Conservation (phyloP, 108 stramenopile genomes). For the Parmales sp. region DNA sequence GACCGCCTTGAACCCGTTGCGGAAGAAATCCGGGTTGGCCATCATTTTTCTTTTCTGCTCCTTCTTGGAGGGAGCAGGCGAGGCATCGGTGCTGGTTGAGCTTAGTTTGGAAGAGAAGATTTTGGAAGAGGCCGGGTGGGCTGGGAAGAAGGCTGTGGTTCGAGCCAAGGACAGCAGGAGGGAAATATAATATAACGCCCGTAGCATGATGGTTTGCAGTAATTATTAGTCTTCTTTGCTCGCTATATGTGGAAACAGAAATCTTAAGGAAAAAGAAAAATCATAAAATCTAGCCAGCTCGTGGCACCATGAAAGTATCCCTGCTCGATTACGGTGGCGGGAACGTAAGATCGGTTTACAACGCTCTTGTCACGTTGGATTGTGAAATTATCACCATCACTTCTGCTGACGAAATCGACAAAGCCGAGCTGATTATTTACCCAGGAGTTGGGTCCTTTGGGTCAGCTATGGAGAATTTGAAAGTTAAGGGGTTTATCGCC, state of each 20-base stretch:
- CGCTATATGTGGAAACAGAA: no score
- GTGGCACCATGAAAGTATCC: conserved; percentile 48
- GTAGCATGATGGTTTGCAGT: no score
- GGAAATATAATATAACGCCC: no score
- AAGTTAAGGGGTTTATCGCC: conserved; percentile 59
- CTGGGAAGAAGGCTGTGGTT: no score
- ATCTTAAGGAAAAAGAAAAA: no score
- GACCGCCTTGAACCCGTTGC: conserved; percentile 76
- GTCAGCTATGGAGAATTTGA: conserved; percentile 34
- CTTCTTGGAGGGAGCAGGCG: no score
- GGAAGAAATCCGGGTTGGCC: conserved; percentile 40
- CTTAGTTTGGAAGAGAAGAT: no score
- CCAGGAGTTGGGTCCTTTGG: conserved; percentile 85
- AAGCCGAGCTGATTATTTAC: conserved; percentile 82
- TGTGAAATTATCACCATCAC: conserved; percentile 66
- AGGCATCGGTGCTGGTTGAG: no score
- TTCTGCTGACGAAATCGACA: conserved; percentile 61
- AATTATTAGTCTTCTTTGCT: no score
- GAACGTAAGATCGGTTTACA: conserved; percentile 85
- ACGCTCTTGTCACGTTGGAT: conserved; percentile 75
- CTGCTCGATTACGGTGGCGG: conserved; percentile 97
- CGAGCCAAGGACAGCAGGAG: no score
- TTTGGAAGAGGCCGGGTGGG: no score
- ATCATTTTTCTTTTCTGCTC: neutral
- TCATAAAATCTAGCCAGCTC: no score